Evolutionary conservation across 768 basidiomycete species (phyloP).

Genomic region (Leccinum rimulosum): DNA sequence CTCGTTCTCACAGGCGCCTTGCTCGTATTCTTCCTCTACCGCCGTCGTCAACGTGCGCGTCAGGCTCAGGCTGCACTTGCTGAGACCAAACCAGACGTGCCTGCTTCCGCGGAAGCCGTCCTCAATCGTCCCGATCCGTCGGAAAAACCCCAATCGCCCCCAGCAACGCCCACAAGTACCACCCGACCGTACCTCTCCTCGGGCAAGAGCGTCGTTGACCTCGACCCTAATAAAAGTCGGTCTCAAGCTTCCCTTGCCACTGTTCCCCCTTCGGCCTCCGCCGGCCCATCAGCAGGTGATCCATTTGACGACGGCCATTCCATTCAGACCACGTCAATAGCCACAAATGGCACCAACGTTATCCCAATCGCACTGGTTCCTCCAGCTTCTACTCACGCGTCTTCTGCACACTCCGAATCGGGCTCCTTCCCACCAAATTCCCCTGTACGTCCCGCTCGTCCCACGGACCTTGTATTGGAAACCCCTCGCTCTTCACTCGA

Average conservation of each 20-base stretch:
- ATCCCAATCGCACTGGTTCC: constrained; percentile 83
- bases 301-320: constrained; percentile 78
- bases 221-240: constrained; percentile 42
- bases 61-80: constrained; percentile 28
- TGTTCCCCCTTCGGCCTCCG: constrained; percentile 16
- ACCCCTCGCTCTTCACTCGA: constrained; percentile 61
- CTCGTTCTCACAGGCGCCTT: constrained; percentile 55
- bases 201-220: constrained; percentile 54
- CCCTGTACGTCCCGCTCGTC: constrained; percentile 55
- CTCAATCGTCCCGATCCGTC: constrained; percentile 81
- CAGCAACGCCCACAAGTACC: constrained; percentile 25
- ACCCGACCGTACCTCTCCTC: constrained; percentile 48
- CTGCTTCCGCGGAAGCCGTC: constrained; percentile 73
- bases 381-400: constrained; percentile 43
- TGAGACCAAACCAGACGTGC: constrained; percentile 56
- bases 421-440: constrained; percentile 27
- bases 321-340: constrained; percentile 72
- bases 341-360: constrained; percentile 78
- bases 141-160: constrained; percentile 47
- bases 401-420: constrained; percentile 35
- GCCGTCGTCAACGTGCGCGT: constrained; percentile 50
- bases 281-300: constrained; percentile 40
- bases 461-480: constrained; percentile 59
- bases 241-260: constrained; percentile 34
- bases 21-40: constrained; percentile 59